Percentiles rank a stretch among this genome's conserved stretches.
Evolutionary conservation across 805 yeast species (phyloP).

Genomic region (Candida jianshihensis): DNA sequence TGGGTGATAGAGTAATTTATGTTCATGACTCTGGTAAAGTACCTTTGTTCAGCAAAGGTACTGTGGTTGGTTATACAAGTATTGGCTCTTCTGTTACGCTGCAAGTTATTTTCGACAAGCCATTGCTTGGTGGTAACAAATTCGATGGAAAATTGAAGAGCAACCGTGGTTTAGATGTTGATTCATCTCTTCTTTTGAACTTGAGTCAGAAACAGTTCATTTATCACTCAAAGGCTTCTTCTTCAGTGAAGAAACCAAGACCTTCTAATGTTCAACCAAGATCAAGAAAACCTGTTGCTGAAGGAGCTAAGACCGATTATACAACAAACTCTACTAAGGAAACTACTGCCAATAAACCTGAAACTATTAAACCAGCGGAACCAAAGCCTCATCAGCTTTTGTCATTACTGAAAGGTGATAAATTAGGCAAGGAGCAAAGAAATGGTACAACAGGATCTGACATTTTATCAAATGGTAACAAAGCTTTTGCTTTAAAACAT

Average conservation of each 20-base stretch:
- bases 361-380: slow-evolving; percentile 5
- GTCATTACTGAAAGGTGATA: slow-evolving; percentile 35
- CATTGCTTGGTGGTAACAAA: slow-evolving; percentile 74
- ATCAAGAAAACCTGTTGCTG: slow-evolving; percentile 3
- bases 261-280: slow-evolving; percentile 2
- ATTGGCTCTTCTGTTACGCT: slow-evolving; percentile 47
- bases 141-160: slow-evolving; percentile 72
- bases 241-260: slow-evolving; percentile 15
- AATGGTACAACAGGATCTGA: slow-evolving; percentile 8
- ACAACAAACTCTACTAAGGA: neutral
- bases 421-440: slow-evolving; percentile 1
- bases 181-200: slow-evolving; percentile 75
- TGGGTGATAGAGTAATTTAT: slow-evolving; percentile 88
- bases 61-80: slow-evolving; percentile 72
- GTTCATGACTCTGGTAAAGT: slow-evolving; percentile 85
- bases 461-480: slow-evolving; percentile 23
- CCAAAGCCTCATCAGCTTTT: slow-evolving; percentile 36
- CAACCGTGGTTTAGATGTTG: slow-evolving; percentile 79
- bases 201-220: slow-evolving; percentile 68
- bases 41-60: slow-evolving; percentile 82
- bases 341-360: neutral
- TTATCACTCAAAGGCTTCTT: slow-evolving; percentile 64
- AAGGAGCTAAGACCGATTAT: neutral
- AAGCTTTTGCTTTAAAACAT: slow-evolving; percentile 9
- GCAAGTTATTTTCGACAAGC: slow-evolving; percentile 77